Evolutionary conservation across 2,329 filamentous ascomycete genomes (phyloP), one percentile per base, ranked within the genome.

Genomic region (Aspergillus floridensis): DNA sequence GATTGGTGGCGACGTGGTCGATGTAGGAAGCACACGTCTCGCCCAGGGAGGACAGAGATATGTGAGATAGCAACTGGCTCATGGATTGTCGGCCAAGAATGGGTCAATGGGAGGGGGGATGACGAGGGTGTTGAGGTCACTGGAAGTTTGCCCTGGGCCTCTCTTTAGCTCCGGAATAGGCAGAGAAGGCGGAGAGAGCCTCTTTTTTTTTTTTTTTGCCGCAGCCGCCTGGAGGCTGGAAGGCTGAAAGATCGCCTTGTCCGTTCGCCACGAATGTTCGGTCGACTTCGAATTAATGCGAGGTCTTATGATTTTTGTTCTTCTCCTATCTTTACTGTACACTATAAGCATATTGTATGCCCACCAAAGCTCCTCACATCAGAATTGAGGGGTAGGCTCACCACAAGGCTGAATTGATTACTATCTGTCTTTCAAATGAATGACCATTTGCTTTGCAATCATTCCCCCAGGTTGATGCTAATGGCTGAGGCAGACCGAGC

Each of bases 1-100:
- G 61, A 53, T 65, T 67, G 53, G 68, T 66, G 56, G 68, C 68
- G 59, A 76, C 62, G 58, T 72, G 71, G 57, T 74, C 72, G 59
- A 77, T 59, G 61, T 77, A 77, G 41, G 72, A 68, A 61, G 74
- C 69, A 62, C 73, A 75, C 68, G 74, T 75, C 71, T 77, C 73
- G 68, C 74, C 72, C 71, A 76, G 66, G 57, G 71, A 73, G 68
- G 73, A 72, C 69, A 73, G 66, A 67, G 71, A 68, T 67, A 73
- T 63, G 57, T 70, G 68, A 60, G 71, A 74, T 56, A 74, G 70
- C 67, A 73, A 69, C 63, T 75, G 65, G 68, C 67, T 77, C 76
- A 77, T 75, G 67, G 73, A 72, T 66, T 66, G 62, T 64, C 41
- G 49, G 54, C 44, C 53, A 55, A 50, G 21, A 19, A 26, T 49